These are phyloP conservation scores for Kokia cookei DNA, from an alignment of 441 rosid species.

Conservation along the genomic window DNA sequence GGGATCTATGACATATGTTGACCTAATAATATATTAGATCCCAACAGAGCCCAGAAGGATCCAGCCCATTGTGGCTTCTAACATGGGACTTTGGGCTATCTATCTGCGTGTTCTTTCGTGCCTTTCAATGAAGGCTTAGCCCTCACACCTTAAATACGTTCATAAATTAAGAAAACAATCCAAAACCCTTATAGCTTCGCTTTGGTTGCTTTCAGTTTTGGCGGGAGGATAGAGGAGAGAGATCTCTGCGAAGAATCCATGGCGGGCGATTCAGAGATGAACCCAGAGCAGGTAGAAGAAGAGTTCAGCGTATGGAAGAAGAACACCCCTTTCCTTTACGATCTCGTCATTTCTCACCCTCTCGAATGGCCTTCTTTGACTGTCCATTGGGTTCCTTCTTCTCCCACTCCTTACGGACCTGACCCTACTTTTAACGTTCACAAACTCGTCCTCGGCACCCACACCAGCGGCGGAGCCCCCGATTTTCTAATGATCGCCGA, in stretches of 20 bases:
- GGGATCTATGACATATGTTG: too few species aligned
- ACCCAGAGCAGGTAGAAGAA: conserved; percentile 51
- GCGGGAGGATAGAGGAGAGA: conserved; percentile 28
- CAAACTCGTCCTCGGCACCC: conserved; percentile 75
- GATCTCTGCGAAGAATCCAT: neutral
- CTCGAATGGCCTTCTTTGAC: conserved; percentile 80
- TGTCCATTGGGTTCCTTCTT: conserved; percentile 78
- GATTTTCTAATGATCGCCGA: conserved; percentile 82
- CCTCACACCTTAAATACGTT: neutral
- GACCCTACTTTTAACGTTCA: conserved; percentile 54
- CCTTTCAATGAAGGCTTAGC: neutral
- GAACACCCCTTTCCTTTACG: conserved; percentile 86
- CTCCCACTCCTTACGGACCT: conserved; percentile 35
- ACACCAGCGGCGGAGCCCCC: conserved; percentile 62
- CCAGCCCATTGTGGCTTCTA: too few species aligned
- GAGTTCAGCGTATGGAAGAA: conserved; percentile 85
- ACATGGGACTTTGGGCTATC: too few species aligned
- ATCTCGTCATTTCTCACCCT: conserved; percentile 75
- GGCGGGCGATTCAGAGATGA: conserved; percentile 28
- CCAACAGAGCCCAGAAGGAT: too few species aligned
- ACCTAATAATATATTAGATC: too few species aligned
- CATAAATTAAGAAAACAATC: neutral
- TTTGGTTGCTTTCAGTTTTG: conserved; percentile 9
- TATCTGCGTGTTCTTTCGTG: neutral
- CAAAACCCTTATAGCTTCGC: neutral